phyloP scores from a whole-genome alignment of 169 alveolate genomes.

The Toxoplasma gondii region DNA sequence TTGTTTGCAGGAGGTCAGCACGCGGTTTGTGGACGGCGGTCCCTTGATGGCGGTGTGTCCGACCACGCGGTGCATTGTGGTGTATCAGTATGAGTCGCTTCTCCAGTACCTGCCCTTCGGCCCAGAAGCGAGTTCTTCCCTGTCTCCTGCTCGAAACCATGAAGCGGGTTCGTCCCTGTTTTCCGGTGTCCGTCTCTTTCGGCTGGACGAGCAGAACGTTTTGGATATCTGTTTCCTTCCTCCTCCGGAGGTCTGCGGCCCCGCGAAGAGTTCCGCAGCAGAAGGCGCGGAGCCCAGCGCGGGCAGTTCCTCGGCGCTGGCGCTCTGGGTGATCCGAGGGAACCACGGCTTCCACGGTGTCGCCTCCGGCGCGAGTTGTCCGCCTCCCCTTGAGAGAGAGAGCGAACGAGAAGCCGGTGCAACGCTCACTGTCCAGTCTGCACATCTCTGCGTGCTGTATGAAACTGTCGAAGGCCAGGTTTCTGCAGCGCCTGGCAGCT shows the following conservation, averaged over 20 bases:
- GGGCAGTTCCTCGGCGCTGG: too few relatives aligned
- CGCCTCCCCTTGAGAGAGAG: too few relatives aligned
- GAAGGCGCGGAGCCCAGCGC: neutral
- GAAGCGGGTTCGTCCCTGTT: neutral
- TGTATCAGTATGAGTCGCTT: slow-evolving; percentile 47
- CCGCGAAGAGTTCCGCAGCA: neutral
- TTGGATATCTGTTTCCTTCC: slow-evolving; percentile 4
- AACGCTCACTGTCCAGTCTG: neutral
- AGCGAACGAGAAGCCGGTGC: neutral
- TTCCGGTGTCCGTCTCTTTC: neutral
- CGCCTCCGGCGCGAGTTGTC: too few relatives aligned
- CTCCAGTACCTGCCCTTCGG: slow-evolving; percentile 49
- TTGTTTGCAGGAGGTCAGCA: slow-evolving; percentile 46
- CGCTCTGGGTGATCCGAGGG: too few relatives aligned
- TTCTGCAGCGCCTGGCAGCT: neutral
- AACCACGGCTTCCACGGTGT: too few relatives aligned
- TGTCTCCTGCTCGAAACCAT: neutral
- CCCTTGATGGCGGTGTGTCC: slow-evolving; percentile 55
- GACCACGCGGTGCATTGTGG: slow-evolving; percentile 45
- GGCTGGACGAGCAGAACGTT: neutral
- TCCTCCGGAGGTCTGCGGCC: neutral
- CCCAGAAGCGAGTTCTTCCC: neutral
- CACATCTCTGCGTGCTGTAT: neutral
- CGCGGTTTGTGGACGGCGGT: slow-evolving; percentile 40
- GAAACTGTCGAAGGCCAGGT: neutral